These are phyloP conservation scores for Cladophialophora chaetospira DNA, from an alignment of 2,329 filamentous ascomycete species.

Conservation along the genomic window DNA sequence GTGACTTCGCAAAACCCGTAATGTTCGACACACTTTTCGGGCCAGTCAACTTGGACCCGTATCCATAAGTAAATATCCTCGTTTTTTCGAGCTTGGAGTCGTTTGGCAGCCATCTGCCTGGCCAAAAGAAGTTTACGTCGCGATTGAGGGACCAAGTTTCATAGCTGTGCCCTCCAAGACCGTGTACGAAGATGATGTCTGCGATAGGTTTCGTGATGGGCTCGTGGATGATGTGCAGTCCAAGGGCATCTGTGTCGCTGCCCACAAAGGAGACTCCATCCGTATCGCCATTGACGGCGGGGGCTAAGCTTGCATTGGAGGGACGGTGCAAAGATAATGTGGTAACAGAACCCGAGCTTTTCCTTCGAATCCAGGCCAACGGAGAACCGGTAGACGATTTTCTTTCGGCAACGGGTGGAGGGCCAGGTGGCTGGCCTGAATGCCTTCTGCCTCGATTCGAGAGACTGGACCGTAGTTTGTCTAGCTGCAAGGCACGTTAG, in stretches of 20 bases:
- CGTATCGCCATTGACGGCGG: not conserved
- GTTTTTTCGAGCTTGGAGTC: constrained; percentile 32
- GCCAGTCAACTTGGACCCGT: constrained; percentile 28
- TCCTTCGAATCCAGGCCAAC: not conserved
- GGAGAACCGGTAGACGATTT: not conserved
- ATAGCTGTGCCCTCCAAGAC: constrained; percentile 42
- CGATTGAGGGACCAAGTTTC: constrained; percentile 44
- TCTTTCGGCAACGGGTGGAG: not conserved
- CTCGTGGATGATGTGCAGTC: constrained; percentile 13
- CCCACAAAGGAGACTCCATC: not conserved
- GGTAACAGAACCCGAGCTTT: not conserved
- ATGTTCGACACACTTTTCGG: constrained; percentile 14
- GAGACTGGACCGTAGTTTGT: not conserved
- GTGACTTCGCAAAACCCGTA: constrained; percentile 24
- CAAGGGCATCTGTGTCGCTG: not conserved
- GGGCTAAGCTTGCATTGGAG: not conserved
- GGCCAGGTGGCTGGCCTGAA: not conserved
- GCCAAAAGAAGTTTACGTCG: constrained; percentile 42
- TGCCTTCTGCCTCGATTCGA: not conserved
- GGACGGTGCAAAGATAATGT: not conserved
- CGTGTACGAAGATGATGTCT: constrained; percentile 42
- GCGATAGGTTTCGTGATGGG: constrained; percentile 8
- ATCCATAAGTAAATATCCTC: constrained; percentile 36
- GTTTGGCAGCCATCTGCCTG: constrained; percentile 41
- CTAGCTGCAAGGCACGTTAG: not conserved